These are phyloP conservation scores for Epichloe hybrida DNA, from an alignment of 2,329 filamentous ascomycete species.

Conservation along the genomic window DNA sequence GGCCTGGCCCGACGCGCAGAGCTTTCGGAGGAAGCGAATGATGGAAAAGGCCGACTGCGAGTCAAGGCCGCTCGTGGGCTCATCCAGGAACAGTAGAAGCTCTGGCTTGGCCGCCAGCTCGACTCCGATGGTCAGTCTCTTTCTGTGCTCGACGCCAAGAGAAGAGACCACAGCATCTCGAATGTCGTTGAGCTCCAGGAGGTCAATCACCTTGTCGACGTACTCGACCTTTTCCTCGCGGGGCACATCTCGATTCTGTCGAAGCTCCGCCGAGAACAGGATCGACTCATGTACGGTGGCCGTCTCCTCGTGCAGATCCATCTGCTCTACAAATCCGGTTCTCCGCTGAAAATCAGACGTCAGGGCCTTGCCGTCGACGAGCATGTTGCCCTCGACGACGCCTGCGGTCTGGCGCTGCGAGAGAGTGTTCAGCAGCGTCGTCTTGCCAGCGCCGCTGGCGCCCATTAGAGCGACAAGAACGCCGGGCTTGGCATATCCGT, in stretches of 20 bases:
- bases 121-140: constrained; percentile 39
- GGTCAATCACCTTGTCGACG: constrained; percentile 48
- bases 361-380: constrained; percentile 57
- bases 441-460: constrained; percentile 6
- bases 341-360: constrained; percentile 64
- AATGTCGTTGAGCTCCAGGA: constrained; percentile 51
- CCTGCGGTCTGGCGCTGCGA: constrained; percentile 4
- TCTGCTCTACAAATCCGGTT: constrained; percentile 53
- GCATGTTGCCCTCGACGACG: constrained; percentile 54
- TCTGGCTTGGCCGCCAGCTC: constrained; percentile 41
- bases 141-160: constrained; percentile 43
- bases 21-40: constrained; percentile 42
- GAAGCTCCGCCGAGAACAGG: constrained; percentile 49
- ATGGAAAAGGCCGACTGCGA: constrained; percentile 44
- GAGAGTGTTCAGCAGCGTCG: constrained; percentile 5
- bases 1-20: constrained; percentile 43
- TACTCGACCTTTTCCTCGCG: constrained; percentile 50
- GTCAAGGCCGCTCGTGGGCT: constrained; percentile 42
- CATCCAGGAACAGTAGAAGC: constrained; percentile 48
- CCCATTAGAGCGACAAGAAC: constrained; percentile 6
- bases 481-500: constrained; percentile 5
- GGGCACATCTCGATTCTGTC: constrained; percentile 41
- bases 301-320: constrained; percentile 50
- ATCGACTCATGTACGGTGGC: constrained; percentile 52
- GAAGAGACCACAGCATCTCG: constrained; percentile 47